Percentiles rank a stretch among this genome's conserved stretches.
Conservation (phyloP, 495 filamentous ascomycete genomes). For the Echria macrotheca region DNA sequence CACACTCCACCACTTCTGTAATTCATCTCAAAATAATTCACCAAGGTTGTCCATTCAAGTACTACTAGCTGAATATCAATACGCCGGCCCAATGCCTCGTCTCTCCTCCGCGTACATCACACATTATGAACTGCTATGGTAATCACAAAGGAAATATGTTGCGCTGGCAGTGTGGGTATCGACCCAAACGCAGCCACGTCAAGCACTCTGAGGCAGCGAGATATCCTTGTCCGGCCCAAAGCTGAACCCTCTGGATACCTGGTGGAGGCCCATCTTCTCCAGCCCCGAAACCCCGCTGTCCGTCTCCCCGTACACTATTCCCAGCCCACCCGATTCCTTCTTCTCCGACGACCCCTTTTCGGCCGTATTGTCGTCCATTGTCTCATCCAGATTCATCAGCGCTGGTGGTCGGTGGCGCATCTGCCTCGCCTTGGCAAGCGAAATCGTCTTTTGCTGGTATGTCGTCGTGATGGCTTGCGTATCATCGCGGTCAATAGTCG, state of each 20-base stretch:
- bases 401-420: conserved; percentile 86
- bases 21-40: too few species aligned
- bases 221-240: conserved; percentile 31
- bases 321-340: conserved; percentile 35
- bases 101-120: conserved; percentile 17
- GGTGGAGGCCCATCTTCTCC: conserved; percentile 39
- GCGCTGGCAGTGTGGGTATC: background rate
- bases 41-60: too few species aligned
- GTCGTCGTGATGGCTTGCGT: conserved; percentile 70
- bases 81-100: conserved; percentile 11
- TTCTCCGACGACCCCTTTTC: conserved; percentile 15
- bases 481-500: conserved; percentile 93
- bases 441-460: conserved; percentile 94
- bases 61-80: too few species aligned
- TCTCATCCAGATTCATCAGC: conserved; percentile 66
- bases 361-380: conserved; percentile 29
- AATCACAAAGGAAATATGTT: conserved; percentile 11
- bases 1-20: background rate
- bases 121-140: conserved; percentile 17
- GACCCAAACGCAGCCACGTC: too few species aligned
- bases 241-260: conserved; percentile 27
- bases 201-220: conserved; percentile 39
- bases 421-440: conserved; percentile 72
- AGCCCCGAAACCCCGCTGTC: conserved; percentile 46
- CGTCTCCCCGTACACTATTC: conserved; percentile 45